These are phyloP conservation scores for Cercospora zeina DNA, from an alignment of 2,329 filamentous ascomycete genomes.

Conservation along the genomic window DNA sequence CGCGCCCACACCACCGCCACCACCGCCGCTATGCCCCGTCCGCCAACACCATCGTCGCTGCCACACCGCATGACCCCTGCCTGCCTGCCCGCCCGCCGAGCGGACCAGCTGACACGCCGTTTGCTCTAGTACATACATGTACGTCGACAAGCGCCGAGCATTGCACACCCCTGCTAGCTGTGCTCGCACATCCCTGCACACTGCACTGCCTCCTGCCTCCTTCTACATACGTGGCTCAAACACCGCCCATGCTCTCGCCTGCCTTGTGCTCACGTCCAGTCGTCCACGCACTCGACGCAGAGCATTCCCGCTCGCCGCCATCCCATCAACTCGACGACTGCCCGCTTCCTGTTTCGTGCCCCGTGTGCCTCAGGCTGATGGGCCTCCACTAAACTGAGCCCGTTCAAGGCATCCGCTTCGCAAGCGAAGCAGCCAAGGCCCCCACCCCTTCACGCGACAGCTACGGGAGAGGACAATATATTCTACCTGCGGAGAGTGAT, in stretches of 20 bases:
- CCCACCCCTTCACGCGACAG: neutral
- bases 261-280: neutral
- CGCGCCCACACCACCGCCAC: neutral
- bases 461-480: no score
- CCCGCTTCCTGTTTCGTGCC: no score
- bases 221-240: neutral
- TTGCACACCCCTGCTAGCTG: conserved; percentile 13
- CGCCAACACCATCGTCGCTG: neutral
- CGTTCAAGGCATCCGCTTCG: neutral
- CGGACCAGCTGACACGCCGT: conserved; percentile 8
- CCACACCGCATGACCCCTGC: neutral
- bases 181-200: conserved; percentile 13
- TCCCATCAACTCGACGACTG: no score
- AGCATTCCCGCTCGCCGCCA: neutral
- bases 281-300: neutral
- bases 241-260: neutral
- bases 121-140: neutral
- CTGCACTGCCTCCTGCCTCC: neutral
- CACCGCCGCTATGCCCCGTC: neutral
- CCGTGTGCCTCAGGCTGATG: neutral
- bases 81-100: neutral
- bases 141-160: conserved; percentile 2
- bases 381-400: neutral
- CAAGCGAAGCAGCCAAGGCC: neutral
- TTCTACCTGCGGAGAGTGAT: no score